Percentiles rank a stretch among this genome's conserved stretches.
Evolutionary conservation across 805 yeast genomes (phyloP).

Genomic region (Kockiozyma suomiensis): DNA sequence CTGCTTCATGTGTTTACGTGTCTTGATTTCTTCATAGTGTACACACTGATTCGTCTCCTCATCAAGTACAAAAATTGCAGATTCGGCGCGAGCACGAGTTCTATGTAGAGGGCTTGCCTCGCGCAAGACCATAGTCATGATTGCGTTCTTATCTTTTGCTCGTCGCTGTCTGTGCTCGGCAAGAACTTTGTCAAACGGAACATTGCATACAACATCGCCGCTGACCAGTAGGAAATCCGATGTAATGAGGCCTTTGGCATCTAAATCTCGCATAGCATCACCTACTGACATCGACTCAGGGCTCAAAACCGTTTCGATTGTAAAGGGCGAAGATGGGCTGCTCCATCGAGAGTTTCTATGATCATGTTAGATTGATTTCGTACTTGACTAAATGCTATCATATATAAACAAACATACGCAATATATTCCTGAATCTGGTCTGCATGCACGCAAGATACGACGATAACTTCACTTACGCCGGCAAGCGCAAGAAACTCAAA

Average conservation of each 20-base stretch:
- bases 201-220: constrained; percentile 94
- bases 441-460: constrained; percentile 90
- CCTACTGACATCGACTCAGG: constrained; percentile 91
- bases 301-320: constrained; percentile 74
- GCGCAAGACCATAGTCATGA: constrained; percentile 89
- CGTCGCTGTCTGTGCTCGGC: constrained; percentile 73
- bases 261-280: constrained; percentile 95
- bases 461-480: constrained; percentile 83
- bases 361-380: background rate
- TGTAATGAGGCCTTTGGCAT: constrained; percentile 82
- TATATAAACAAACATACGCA: constrained; percentile 43
- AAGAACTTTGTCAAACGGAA: constrained; percentile 74
- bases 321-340: constrained; percentile 69
- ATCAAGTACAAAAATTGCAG: constrained; percentile 84
- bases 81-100: constrained; percentile 68
- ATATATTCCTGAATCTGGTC: constrained; percentile 84
- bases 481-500: constrained; percentile 90
- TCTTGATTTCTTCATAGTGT: constrained; percentile 73
- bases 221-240: constrained; percentile 88
- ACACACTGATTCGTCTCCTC: constrained; percentile 73
- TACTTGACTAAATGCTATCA: background rate
- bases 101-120: constrained; percentile 83
- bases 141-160: constrained; percentile 79
- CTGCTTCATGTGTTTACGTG: constrained; percentile 48
- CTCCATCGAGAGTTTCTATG: constrained; percentile 44